Base-by-base conservation (phyloP, 371 early-diverging fungal species). In the Enteropsectra breve region DNA sequence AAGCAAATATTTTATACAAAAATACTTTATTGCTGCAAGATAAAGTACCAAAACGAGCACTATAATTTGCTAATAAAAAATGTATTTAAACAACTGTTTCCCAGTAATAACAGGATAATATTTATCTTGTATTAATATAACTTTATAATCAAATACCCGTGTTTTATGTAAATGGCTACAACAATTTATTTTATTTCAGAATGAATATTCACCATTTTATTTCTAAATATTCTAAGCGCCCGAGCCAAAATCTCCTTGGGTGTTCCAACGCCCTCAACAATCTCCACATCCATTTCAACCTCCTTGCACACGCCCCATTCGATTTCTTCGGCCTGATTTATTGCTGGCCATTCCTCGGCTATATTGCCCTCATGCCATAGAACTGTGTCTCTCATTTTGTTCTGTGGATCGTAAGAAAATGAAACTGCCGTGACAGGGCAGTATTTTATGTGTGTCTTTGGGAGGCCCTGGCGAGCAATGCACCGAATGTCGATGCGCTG, bases 401-500 rank as follows among this genome's bases (percentile, higher is more conserved):
- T 97, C 76, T 91, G 86, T 48, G 90, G 90, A 75, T 97, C 98
- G 72, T 96, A 96, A 72, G 91, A 92, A 77, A 92, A 94, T 0
- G 87, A 84, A 1, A 94, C 86, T 11, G 87, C 92, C 63, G 87
- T 83, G 30, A 96, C 97, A 15, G 97, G 97, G 5, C 91, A 91
- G 85, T 87, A 97, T 72, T 98, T 98, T 59, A 95, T 90, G 75
- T 98, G 99, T 59, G 88, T 91, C 76, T 86, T 85, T 23, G 88
- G 91, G 26, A 87, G 89, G 23, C 94, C 97, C 45, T 88, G 82
- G 38, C 84, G 84, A 73, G 88, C 88, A 80, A 92, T 90, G 58
- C 91, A 75, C 77, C 89, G 89, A 66, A 88, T 78, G 45, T 87
- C 83, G 49, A 98, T 84, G 69, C 88, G 88, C 77, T 96, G 94